These are phyloP conservation scores for Malbranchea cinnamomea DNA, from an alignment of 2,329 filamentous ascomycete species.

Conservation along the genomic window DNA sequence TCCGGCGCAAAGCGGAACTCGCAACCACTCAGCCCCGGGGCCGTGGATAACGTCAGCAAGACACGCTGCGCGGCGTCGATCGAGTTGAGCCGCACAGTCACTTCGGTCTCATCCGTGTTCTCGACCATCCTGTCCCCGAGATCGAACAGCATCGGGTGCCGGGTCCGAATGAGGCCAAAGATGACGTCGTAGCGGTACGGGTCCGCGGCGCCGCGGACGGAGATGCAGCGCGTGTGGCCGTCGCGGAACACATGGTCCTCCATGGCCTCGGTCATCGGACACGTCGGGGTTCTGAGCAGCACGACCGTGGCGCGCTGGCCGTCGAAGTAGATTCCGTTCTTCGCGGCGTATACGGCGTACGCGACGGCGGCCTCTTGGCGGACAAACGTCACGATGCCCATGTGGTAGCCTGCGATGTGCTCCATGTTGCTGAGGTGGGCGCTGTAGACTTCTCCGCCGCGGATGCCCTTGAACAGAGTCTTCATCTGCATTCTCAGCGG, in stretches of 20 bases:
- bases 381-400: slow-evolving; percentile 18
- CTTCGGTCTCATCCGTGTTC: slow-evolving; percentile 8
- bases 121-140: slow-evolving; percentile 9
- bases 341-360: slow-evolving; percentile 11
- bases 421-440: slow-evolving; percentile 17
- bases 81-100: slow-evolving; percentile 10
- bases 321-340: slow-evolving; percentile 12
- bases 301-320: slow-evolving; percentile 11
- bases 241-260: slow-evolving; percentile 11
- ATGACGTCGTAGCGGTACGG: slow-evolving; percentile 7
- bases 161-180: slow-evolving; percentile 5
- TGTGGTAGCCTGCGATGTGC: slow-evolving; percentile 17
- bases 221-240: slow-evolving; percentile 16
- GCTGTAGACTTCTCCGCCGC: slow-evolving; percentile 16
- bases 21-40: slow-evolving; percentile 6
- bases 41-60: slow-evolving; percentile 1
- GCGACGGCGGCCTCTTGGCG: slow-evolving; percentile 13
- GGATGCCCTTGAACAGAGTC: slow-evolving; percentile 14
- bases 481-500: slow-evolving; percentile 12
- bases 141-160: slow-evolving; percentile 8
- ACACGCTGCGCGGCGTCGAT: slow-evolving; percentile 8
- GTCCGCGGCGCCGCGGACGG: slow-evolving; percentile 9
- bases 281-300: slow-evolving; percentile 17
- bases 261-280: slow-evolving; percentile 15
- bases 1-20: slow-evolving; percentile 8